Conservation (phyloP, 1,139 yeast genomes). For the Geotrichum cucujoidarum region DNA sequence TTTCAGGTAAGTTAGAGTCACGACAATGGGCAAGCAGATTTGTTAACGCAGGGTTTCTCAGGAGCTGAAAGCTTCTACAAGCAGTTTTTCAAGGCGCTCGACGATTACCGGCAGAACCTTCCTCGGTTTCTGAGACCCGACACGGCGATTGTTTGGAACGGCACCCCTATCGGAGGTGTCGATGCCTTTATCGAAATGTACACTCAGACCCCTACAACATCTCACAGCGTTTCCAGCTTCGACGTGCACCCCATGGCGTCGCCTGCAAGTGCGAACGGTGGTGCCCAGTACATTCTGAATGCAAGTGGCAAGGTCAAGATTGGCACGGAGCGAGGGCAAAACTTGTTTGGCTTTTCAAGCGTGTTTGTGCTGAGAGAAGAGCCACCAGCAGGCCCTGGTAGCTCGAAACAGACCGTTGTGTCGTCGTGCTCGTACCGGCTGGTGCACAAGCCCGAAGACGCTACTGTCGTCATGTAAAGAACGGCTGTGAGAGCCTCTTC, state of each 20-base stretch:
- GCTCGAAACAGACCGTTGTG: constrained; percentile 19
- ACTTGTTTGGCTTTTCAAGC: constrained; percentile 34
- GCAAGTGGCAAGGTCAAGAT: constrained; percentile 34
- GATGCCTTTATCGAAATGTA: constrained; percentile 35
- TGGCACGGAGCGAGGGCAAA: constrained; percentile 32
- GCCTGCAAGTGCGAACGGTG: constrained; percentile 8
- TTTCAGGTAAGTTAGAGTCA: constrained; percentile 1
- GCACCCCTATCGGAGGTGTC: constrained; percentile 38
- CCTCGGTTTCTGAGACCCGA: constrained; percentile 27
- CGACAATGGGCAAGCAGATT: background rate
- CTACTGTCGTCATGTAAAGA: constrained; percentile 25
- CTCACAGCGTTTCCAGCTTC: constrained; percentile 33
- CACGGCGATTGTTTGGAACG: constrained; percentile 39
- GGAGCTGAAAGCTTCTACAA: constrained; percentile 22
- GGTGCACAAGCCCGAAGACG: constrained; percentile 34
- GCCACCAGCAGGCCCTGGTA: constrained; percentile 7
- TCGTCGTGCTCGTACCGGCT: constrained; percentile 36
- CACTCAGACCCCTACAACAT: constrained; percentile 31
- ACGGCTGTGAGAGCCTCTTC: too few species aligned
- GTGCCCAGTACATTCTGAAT: constrained; percentile 29
- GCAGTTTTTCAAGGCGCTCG: constrained; percentile 32
- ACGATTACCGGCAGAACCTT: constrained; percentile 29
- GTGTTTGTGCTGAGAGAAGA: constrained; percentile 31
- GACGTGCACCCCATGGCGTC: constrained; percentile 38
- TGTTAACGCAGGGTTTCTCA: background rate